A percentile compares a stretch with the other conserved stretches of the same genome.
Conservation (phyloP, 805 yeast species). For the Jamesozyma lodderae region DNA sequence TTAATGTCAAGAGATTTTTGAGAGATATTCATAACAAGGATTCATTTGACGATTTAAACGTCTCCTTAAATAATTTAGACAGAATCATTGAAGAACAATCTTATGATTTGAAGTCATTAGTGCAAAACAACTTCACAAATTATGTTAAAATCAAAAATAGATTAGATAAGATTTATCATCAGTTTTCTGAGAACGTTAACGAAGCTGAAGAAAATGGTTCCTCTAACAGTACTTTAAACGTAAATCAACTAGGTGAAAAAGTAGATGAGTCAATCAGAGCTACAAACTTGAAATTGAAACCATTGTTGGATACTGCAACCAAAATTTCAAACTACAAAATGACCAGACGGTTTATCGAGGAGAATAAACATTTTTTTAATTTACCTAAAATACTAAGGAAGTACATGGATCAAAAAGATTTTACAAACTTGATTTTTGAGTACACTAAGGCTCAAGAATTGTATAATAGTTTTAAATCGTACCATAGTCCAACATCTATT, state of each 20-base stretch:
- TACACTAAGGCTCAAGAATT: constrained; percentile 41
- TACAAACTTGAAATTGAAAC: constrained; percentile 48
- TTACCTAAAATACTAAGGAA: constrained; percentile 42
- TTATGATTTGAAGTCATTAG: constrained; percentile 40
- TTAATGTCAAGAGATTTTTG: constrained; percentile 49
- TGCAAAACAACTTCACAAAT: constrained; percentile 51
- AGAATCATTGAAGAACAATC: constrained; percentile 41
- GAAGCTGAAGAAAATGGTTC: constrained; percentile 9
- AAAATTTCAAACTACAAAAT: constrained; percentile 41
- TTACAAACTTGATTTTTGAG: constrained; percentile 47
- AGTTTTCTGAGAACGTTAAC: constrained; percentile 32
- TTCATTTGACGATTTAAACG: constrained; percentile 40
- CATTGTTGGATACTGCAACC: constrained; percentile 43
- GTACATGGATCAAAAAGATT: constrained; percentile 42
- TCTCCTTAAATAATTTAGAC: constrained; percentile 43
- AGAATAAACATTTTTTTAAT: constrained; percentile 45
- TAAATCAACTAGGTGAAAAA: constrained; percentile 33
- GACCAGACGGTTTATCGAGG: constrained; percentile 44
- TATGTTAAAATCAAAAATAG: constrained; percentile 59
- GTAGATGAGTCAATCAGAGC: constrained; percentile 43
- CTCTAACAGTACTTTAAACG: constrained; percentile 25
- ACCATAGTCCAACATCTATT: background rate
- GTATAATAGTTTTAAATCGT: background rate
- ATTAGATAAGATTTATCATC: constrained; percentile 50
- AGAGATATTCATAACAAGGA: constrained; percentile 48